Evolutionary conservation across 306 rosid species (phyloP).

Genomic region (Ormosia emarginata): DNA sequence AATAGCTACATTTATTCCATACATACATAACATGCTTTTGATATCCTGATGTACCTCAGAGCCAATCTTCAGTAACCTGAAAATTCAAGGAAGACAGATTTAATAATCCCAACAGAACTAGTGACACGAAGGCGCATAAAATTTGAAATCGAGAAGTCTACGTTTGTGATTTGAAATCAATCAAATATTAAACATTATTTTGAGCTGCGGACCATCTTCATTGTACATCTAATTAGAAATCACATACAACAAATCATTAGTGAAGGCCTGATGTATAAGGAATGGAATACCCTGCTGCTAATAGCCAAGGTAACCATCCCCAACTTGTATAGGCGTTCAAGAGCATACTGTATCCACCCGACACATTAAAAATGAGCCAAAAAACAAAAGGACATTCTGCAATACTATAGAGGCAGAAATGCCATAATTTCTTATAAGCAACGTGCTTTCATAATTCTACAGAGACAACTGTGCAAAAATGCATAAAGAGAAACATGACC

Average conservation of each 20-base stretch:
- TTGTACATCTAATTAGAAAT: not conserved
- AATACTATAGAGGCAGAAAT: too few relatives aligned
- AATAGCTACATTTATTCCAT: conserved; percentile 4
- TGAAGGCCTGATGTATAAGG: not conserved
- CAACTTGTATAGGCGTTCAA: too few relatives aligned
- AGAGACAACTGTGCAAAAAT: not conserved
- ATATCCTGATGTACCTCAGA: not conserved
- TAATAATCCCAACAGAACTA: not conserved
- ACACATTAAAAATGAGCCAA: too few relatives aligned
- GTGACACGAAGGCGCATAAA: not conserved
- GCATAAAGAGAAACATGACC: too few relatives aligned
- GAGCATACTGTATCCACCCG: too few relatives aligned
- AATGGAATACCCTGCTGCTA: too few relatives aligned
- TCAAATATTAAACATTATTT: not conserved
- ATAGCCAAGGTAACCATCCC: too few relatives aligned
- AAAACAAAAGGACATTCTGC: too few relatives aligned
- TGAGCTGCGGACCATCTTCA: not conserved
- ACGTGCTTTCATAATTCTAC: not conserved
- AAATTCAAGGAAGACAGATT: not conserved
- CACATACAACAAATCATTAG: not conserved
- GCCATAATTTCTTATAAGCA: too few relatives aligned
- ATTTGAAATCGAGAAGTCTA: too few relatives aligned
- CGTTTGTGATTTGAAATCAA: not conserved
- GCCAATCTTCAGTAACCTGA: conserved; percentile 12
- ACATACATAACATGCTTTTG: not conserved